Evolutionary conservation across 768 basidiomycete species (phyloP), one percentile per base, ranked within the genome.

Genomic region (Lentinula boryana): DNA sequence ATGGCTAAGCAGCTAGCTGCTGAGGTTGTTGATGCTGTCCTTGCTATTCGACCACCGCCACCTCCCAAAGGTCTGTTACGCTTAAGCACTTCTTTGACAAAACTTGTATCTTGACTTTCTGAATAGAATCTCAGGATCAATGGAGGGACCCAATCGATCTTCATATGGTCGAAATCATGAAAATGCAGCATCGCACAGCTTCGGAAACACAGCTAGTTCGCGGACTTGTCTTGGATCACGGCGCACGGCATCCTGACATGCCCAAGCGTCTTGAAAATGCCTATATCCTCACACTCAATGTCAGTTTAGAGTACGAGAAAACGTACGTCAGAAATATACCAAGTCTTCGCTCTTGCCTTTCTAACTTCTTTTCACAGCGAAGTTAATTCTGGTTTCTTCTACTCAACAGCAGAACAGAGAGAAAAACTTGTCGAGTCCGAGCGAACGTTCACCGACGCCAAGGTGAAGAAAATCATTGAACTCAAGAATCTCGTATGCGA

Each of bases 131-230:
- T 18, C 76, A 78, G 63, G 86, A 89, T 69, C 84, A 86, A 66
- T 89, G 84, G 80, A 83, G 82, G 57, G 88, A 95, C 66, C 94
- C 95, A 54, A 95, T 98, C 70, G 97, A 99, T 78, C 80, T 99
- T 60, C 96, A 98, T 76, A 99, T 99, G 97, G 79, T 99, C 56
- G 97, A 99, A 76, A 88, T 98, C 63, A 98, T 98, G 97, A 98
- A 98, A 79, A 99, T 99, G 97, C 96, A 97, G 74, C 97, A 99
- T 77, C 90, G 95, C 68, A 95, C 90, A 46, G 94, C 97, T 63
- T 94, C 93, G 23, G 97, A 99, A 74, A 99, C 97, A 33, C 91
- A 97, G 71, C 85, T 99, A 41, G 80, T 99, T 68, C 89, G 92
- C 67, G 97, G 97, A 38, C 82, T 99, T 61, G 97, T 99, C 49